Base-by-base conservation (phyloP, 495 filamentous ascomycete genomes). In the Astrocystis sublimbata region DNA sequence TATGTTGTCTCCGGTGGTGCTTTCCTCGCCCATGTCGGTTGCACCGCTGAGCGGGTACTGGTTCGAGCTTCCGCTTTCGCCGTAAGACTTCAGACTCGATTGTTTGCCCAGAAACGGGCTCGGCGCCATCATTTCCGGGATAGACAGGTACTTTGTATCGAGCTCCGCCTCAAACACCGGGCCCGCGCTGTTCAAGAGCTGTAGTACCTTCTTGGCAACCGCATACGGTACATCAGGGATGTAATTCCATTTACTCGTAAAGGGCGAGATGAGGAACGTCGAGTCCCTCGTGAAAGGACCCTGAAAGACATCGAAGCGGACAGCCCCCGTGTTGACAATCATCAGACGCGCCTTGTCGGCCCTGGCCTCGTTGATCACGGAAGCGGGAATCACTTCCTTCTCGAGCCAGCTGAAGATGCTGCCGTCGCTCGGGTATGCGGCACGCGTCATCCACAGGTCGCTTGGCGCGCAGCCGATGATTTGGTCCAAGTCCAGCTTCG, bases 251-350 rank as follows among this genome's bases (percentile, higher is more conserved):
- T 83, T 83, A 71, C 88, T 94, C 0, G 86, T 87, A 73, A 98
- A 98, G 2, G 94, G 94, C 3, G 91, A 96, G 51, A 97, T 82
- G 46, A 91, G 88, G 70, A 85, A 97, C 2, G 86, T 89, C 0
- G 88, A 88, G 68, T 98, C 94, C 49, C 82, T 85, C 0, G 94
- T 97, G 65, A 97, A 97, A 1, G 86, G 40, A 0, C 94, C 96
- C 70, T 93, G 83, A 81, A 97, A 96, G 63, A 98, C 88, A 70
- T 98, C 94, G 70, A 97, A 98, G 47, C 94, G 89, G 59, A 98
- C 86, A 2, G 89, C 89, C 9, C 94, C 94, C 6, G 92, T 96
- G 71, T 98, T 98, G 28, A 88, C 76, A 62, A 98, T 83, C 8
- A 87, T 88, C 7, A 97, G 76, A 0, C 84, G 81, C 12, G 92